Conservation (phyloP, 2,329 filamentous ascomycete species). For the Bretziella fagacearum region DNA sequence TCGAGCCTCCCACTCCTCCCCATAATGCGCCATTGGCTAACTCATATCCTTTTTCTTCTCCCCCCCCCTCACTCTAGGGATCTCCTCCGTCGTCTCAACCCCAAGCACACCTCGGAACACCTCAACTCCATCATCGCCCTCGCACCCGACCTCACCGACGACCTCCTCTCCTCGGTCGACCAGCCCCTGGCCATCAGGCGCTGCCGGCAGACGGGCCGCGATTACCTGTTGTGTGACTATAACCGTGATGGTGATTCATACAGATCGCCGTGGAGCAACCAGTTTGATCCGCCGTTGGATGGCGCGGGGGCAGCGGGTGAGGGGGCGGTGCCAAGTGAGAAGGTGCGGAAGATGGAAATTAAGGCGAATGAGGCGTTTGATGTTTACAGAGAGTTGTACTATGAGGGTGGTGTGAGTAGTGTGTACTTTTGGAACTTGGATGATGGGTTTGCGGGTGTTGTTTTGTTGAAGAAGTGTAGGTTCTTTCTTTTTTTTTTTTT, state of each 20-base stretch:
- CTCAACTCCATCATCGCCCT: constrained; percentile 78
- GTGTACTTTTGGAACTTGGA: constrained; percentile 98
- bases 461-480: constrained; percentile 83
- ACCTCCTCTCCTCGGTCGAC: constrained; percentile 93
- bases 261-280: constrained; percentile 96
- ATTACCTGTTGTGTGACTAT: constrained; percentile 98
- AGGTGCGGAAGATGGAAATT: constrained; percentile 85
- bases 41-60: constrained; percentile 8
- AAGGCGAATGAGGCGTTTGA: constrained; percentile 93
- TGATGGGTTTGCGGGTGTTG: constrained; percentile 91
- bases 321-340: constrained; percentile 73
- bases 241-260: constrained; percentile 98
- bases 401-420: constrained; percentile 87
- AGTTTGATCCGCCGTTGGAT: constrained; percentile 83
- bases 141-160: constrained; percentile 83
- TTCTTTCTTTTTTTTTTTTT: constrained; percentile 15
- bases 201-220: constrained; percentile 75
- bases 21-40: background rate
- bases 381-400: constrained; percentile 90
- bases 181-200: constrained; percentile 77
- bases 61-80: constrained; percentile 41
- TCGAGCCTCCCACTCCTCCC: background rate
- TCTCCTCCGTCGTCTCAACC: constrained; percentile 93
- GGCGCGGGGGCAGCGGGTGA: constrained; percentile 40
- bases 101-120: constrained; percentile 76